Base-by-base conservation (phyloP, 305 asterid species). In the Stenogyne calaminthoides region DNA sequence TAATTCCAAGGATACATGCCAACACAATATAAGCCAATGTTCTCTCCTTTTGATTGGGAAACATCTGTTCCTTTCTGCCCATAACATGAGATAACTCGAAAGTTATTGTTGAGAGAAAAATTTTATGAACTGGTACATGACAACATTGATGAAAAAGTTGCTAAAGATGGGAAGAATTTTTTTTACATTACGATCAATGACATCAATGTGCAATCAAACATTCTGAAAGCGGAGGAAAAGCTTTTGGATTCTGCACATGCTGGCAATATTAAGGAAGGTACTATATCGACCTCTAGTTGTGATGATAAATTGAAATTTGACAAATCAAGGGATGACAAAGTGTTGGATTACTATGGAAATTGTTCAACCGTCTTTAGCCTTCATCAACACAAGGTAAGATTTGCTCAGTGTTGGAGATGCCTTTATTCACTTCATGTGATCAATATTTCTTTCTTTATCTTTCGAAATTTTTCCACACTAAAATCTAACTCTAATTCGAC, bases 41-140 rank as follows among this genome's bases (percentile, higher is more conserved):
- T 71, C 36, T 76, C 79, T 73, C 83, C 79, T 77, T 71, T 76
- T 72, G 64, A 85, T 71, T 95, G 99, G 99, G 96, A 86, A 78
- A 92, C 94, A 54, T 92, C 96, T 54, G 81, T 69, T 77, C 96
- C 96, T 81, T 92, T 92, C 75, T 77, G n/a, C n/a, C n/a, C n/a
- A n/a, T n/a, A n/a, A n/a, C n/a, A n/a, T n/a, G n/a, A n/a, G n/a
- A n/a, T n/a, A n/a, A n/a, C n/a, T n/a, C n/a, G n/a, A n/a, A n/a
- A n/a, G n/a, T n/a, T n/a, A n/a, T n/a, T 90, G 70, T 69, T 82
- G 83, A 79, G 86, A 75, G 85, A 76, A 72, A 68, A 69, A 67
- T 84, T 75, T 14, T 75, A 84, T 54, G 84, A 89, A 20, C 89
- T 94, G 60, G 67, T 85, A 65, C 81, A 59, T 46, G 86, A 86